Evolutionary conservation across 2,329 filamentous ascomycete genomes (phyloP).

Genomic region (Colletotrichum salicis): DNA sequence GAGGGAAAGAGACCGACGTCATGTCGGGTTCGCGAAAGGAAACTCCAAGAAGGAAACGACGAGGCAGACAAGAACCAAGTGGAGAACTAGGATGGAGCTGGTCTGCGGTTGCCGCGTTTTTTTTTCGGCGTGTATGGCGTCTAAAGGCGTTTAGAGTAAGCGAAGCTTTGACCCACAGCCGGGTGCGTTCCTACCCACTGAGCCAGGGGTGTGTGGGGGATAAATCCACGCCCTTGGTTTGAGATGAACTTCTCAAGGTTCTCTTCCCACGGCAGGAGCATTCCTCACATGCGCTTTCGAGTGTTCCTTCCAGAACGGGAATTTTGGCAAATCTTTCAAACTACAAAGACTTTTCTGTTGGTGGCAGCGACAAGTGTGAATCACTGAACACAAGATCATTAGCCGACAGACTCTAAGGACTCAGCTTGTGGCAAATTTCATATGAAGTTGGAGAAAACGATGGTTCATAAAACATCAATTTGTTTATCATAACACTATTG

Average conservation of each 20-base stretch:
- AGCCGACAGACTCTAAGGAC: neutral
- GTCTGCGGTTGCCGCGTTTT: constrained; percentile 24
- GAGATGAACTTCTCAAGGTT: neutral
- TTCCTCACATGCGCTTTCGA: neutral
- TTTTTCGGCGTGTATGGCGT: constrained; percentile 5
- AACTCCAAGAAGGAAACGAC: constrained; percentile 22
- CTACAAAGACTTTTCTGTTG: no score
- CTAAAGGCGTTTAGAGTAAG: neutral
- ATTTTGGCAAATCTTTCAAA: no score
- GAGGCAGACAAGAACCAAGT: constrained; percentile 26
- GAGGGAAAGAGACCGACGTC: constrained; percentile 34
- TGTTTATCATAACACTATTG: constrained; percentile 25
- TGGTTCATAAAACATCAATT: constrained; percentile 10
- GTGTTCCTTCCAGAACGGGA: neutral
- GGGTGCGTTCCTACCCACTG: neutral
- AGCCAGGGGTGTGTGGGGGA: neutral
- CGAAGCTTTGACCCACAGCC: neutral
- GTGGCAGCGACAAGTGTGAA: no score
- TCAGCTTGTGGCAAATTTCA: neutral
- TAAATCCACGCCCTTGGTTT: neutral
- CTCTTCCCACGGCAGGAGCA: neutral
- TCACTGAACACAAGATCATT: neutral
- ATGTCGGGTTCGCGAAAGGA: constrained; percentile 28
- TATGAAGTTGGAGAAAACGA: neutral
- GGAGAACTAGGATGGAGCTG: constrained; percentile 36